Percentiles rank a stretch among this genome's conserved stretches.
Conservation (phyloP, 1,139 yeast species). For the Taphrina betulina region DNA sequence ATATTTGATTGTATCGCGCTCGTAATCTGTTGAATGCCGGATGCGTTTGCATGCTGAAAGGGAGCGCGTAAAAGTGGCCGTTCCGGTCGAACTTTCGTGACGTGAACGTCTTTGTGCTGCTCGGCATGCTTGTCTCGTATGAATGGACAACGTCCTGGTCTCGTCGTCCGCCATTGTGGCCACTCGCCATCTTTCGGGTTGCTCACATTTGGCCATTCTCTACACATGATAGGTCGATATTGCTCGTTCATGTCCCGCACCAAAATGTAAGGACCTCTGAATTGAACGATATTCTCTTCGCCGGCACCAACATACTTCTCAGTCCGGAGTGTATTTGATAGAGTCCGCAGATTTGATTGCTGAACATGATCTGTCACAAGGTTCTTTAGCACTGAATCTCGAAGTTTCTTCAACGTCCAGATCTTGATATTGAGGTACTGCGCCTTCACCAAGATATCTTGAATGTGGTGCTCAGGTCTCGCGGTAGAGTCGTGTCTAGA, state of each 20-base stretch:
- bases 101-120: constrained; percentile 42
- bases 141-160: constrained; percentile 65
- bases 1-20: constrained; percentile 29
- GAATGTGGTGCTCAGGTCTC: constrained; percentile 36
- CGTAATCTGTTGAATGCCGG: constrained; percentile 27
- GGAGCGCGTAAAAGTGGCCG: constrained; percentile 5
- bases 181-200: constrained; percentile 55
- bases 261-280: constrained; percentile 70
- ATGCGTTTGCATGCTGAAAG: constrained; percentile 23
- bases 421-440: constrained; percentile 64
- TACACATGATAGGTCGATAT: constrained; percentile 75
- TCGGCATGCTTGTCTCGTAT: constrained; percentile 49
- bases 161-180: constrained; percentile 48
- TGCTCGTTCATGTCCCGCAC: constrained; percentile 78
- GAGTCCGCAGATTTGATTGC: constrained; percentile 21
- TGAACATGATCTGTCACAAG: constrained; percentile 54
- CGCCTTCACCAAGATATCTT: constrained; percentile 68
- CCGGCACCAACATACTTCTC: constrained; percentile 87
- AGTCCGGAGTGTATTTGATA: constrained; percentile 51
- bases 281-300: constrained; percentile 80
- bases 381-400: constrained; percentile 66
- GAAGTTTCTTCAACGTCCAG: constrained; percentile 76
- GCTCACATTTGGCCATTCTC: constrained; percentile 66
- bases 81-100: constrained; percentile 34
- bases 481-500: too few species aligned